Evolutionary conservation across 2,329 filamentous ascomycete genomes (phyloP).

Genomic region (Esteya vermicola): DNA sequence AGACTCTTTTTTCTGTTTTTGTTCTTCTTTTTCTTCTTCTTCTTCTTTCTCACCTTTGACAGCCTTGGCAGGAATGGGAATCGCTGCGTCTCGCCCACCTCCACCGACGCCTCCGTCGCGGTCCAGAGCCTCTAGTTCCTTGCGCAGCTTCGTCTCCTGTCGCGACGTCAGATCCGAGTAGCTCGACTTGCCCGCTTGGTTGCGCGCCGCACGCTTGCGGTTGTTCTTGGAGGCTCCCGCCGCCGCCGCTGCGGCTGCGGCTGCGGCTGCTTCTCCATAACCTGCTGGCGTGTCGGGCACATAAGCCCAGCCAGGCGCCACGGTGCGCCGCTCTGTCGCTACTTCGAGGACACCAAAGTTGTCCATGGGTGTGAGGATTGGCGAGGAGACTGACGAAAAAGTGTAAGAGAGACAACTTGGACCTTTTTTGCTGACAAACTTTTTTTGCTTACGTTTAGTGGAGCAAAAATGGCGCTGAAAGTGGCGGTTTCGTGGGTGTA

Average conservation of each 20-base stretch:
- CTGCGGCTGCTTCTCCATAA: constrained; percentile 38
- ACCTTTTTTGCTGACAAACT: not conserved
- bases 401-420: not conserved
- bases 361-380: constrained; percentile 31
- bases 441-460: not conserved
- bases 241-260: constrained; percentile 37
- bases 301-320: constrained; percentile 83
- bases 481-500: no score
- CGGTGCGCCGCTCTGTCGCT: constrained; percentile 51
- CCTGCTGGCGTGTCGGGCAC: constrained; percentile 55
- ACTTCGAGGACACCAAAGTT: constrained; percentile 73
- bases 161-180: constrained; percentile 55
- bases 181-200: constrained; percentile 22
- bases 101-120: constrained; percentile 48
- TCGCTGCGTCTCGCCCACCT: constrained; percentile 45
- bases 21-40: constrained; percentile 20
- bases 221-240: constrained; percentile 21
- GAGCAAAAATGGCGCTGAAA: no score
- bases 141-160: constrained; percentile 67
- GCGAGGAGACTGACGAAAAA: no score
- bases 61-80: constrained; percentile 48
- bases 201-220: constrained; percentile 55
- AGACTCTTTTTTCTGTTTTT: not conserved
- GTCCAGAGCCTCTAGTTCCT: constrained; percentile 71
- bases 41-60: constrained; percentile 9